phyloP scores from a whole-genome alignment of 2,329 filamentous ascomycete genomes.

The Achaetomium macrosporum region DNA sequence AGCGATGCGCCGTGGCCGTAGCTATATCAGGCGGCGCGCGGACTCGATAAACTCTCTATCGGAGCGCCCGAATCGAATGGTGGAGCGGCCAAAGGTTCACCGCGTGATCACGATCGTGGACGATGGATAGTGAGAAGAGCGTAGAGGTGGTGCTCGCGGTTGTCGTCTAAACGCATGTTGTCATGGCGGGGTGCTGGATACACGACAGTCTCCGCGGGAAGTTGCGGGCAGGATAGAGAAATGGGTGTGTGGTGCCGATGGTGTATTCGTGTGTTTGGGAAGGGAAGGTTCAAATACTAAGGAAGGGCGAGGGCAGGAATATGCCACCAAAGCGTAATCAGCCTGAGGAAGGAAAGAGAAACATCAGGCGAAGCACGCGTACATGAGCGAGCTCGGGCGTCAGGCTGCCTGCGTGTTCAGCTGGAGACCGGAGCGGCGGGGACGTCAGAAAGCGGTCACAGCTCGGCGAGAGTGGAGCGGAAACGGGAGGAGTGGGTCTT shows the following conservation, averaged over 20 bases:
- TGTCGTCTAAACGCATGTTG: slow-evolving; percentile 26
- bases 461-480: too few relatives aligned
- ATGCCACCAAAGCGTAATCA: too few relatives aligned
- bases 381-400: too few relatives aligned
- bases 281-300: not conserved
- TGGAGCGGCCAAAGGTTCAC: slow-evolving; percentile 4
- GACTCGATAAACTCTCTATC: not conserved
- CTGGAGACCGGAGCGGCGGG: too few relatives aligned
- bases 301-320: too few relatives aligned
- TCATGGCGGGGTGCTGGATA: slow-evolving; percentile 18
- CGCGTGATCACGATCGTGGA: slow-evolving; percentile 2
- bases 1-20: slow-evolving; percentile 1
- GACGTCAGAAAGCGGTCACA: too few relatives aligned
- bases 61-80: not conserved
- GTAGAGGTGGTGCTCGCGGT: slow-evolving; percentile 12
- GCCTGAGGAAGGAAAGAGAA: too few relatives aligned
- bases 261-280: not conserved
- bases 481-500: too few relatives aligned
- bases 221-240: slow-evolving; percentile 5
- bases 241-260: not conserved
- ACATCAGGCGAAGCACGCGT: too few relatives aligned
- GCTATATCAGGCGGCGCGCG: slow-evolving; percentile 11
- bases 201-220: not conserved
- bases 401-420: too few relatives aligned
- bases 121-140: slow-evolving; percentile 9